phyloP scores from a whole-genome alignment of 108 stramenopile genomes.

The Nitzschia inconspicua region DNA sequence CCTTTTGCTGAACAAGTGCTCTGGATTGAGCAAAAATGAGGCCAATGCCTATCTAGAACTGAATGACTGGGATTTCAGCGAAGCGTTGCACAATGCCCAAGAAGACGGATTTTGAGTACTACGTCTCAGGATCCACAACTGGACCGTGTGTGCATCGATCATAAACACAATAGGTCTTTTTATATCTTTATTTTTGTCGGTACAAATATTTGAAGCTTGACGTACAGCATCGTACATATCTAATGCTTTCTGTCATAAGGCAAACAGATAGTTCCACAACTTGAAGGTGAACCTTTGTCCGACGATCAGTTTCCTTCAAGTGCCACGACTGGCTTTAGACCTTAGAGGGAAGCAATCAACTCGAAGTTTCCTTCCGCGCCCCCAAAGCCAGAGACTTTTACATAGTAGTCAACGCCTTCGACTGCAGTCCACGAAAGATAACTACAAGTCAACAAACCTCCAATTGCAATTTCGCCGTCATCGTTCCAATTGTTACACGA shows the following conservation, averaged over 20 bases:
- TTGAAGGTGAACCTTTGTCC: background rate
- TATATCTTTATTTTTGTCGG: too few species aligned
- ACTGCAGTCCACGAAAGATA: too few species aligned
- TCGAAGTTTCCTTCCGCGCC: conserved; percentile 28
- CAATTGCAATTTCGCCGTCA: too few species aligned
- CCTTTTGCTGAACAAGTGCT: background rate
- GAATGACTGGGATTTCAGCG: conserved; percentile 51
- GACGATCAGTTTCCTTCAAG: conserved; percentile 30
- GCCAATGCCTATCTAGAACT: conserved; percentile 56
- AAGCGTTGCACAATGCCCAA: conserved; percentile 40
- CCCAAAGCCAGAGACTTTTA: too few species aligned
- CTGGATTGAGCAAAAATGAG: conserved; percentile 18
- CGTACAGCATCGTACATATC: too few species aligned
- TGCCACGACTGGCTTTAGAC: conserved; percentile 47
- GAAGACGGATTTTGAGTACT: conserved; percentile 38
- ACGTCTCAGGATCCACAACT: too few species aligned
- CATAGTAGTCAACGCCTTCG: background rate
- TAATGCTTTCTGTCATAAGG: background rate
- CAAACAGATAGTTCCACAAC: background rate
- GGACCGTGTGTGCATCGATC: too few species aligned
- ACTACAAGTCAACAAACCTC: too few species aligned
- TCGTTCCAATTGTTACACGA: too few species aligned
- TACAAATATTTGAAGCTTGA: too few species aligned
- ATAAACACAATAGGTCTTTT: too few species aligned
- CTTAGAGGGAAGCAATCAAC: conserved; percentile 33